Conservation (phyloP, 2,329 filamentous ascomycete species). For the Ophiobolus disseminans region DNA sequence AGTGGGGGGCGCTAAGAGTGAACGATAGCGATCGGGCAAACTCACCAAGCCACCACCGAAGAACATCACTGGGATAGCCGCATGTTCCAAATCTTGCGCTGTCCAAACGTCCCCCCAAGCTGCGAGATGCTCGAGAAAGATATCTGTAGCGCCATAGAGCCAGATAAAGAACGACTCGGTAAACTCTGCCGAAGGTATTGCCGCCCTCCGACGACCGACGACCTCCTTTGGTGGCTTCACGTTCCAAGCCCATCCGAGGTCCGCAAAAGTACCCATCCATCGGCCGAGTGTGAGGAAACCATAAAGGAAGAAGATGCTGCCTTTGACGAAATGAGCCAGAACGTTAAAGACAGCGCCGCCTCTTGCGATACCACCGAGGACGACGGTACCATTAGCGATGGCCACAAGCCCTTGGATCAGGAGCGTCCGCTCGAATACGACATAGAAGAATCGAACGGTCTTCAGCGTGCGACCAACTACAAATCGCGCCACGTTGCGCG, state of each 20-base stretch:
- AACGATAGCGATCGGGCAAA: conserved; percentile 24
- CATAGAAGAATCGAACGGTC: conserved; percentile 66
- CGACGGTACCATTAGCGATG: conserved; percentile 74
- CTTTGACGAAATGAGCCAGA: conserved; percentile 92
- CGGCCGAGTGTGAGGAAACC: conserved; percentile 85
- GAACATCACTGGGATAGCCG: conserved; percentile 92
- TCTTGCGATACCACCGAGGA: conserved; percentile 84
- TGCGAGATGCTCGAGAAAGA: conserved; percentile 89
- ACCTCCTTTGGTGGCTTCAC: conserved; percentile 68
- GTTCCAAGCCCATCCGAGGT: conserved; percentile 97
- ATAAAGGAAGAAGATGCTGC: conserved; percentile 93
- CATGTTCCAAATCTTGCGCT: conserved; percentile 83
- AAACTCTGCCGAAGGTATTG: conserved; percentile 80
- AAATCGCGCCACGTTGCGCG: conserved; percentile 61
- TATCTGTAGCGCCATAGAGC: conserved; percentile 85
- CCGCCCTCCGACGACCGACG: conserved; percentile 67
- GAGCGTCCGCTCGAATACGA: conserved; percentile 76
- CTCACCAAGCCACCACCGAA: conserved; percentile 87
- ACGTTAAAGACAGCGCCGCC: conserved; percentile 77
- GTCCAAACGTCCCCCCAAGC: conserved; percentile 75
- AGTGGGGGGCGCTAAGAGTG: conserved; percentile 24
- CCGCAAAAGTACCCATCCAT: conserved; percentile 88
- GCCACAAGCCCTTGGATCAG: conserved; percentile 79
- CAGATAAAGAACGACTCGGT: conserved; percentile 90
- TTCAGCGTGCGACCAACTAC: conserved; percentile 64